Evolutionary conservation across 2,329 filamentous ascomycete species (phyloP), one percentile per base, ranked within the genome.

Genomic region (Cytospora piceae): DNA sequence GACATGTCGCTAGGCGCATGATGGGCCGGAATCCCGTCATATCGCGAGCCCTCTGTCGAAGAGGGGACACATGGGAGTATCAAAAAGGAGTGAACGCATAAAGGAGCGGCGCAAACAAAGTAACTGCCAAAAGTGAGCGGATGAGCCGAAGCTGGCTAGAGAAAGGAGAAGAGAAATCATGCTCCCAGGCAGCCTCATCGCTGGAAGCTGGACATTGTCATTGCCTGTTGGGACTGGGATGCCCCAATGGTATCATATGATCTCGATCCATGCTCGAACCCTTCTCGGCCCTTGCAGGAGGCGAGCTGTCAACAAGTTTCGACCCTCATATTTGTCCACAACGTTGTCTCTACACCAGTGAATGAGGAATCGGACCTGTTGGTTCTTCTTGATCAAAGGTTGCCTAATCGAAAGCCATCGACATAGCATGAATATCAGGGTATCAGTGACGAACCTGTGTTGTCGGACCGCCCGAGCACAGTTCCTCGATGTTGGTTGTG

Each of bases 21-120:
- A 46, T 55, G 7, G 37, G 24, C 37, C 17, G 22, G 15, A 14
- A 12, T 32, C 37, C 29, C n/a, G 60, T 53, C 60, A 62, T 62
- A 5, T 62, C 20, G 46, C 22, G 22, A 49, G n/a, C 46, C 46
- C 11, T 7, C 5, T 14, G n/a, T 49, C 22, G n/a, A 49, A 24
- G 12, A 14, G 7, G 11, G 22, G 11, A 24, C 2, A 8, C 46
- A 49, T 24, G n/a, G 22, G 12, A 49, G n/a, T 14, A 14, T 49
- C n/a, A 14, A 24, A 24, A 49, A 29, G 46, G 46, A 14, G n/a
- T 24, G 46, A 14, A 24, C 46, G 9, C 14, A 3, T 5, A 8
- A 12, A 14, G 12, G 9, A 49, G n/a, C 46, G 20, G 11, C n/a
- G 46, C n/a, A 49, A 24, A 12, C n/a, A 24, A 12, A 24, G 17